phyloP scores from a whole-genome alignment of 495 filamentous ascomycete genomes.

The Tuber brumale region DNA sequence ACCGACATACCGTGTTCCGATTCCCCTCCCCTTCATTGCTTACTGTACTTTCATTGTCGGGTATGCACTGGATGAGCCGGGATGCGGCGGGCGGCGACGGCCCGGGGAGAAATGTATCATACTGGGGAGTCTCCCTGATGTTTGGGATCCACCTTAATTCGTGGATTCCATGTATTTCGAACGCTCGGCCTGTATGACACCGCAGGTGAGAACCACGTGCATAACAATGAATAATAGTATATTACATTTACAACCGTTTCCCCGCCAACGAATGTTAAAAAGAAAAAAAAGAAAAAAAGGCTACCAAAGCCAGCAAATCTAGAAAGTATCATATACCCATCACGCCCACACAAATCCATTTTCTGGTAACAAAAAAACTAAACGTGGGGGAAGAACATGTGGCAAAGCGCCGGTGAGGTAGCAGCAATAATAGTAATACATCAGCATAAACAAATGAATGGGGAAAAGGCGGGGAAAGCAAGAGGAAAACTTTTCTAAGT shows the following conservation, averaged over 20 bases:
- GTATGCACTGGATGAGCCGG: no score
- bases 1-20: no score
- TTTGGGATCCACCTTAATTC: background rate
- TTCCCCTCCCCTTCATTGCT: no score
- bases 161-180: background rate
- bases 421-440: background rate
- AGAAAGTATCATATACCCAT: background rate
- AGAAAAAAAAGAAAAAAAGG: background rate
- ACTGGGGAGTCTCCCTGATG: background rate
- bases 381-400: background rate
- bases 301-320: background rate
- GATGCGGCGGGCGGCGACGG: background rate
- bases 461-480: background rate
- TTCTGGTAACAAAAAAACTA: background rate
- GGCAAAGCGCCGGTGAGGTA: background rate
- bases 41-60: no score
- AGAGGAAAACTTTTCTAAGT: background rate
- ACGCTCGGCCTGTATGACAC: background rate
- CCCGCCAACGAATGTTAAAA: background rate
- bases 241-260: background rate
- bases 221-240: background rate
- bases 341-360: background rate
- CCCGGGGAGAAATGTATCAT: background rate
- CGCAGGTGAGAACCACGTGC: background rate
- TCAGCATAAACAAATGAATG: background rate